Evolutionary conservation across 352 stramenopile genomes (phyloP), one percentile per base, ranked within the genome.

Genomic region (Pythium pyrilobum): DNA sequence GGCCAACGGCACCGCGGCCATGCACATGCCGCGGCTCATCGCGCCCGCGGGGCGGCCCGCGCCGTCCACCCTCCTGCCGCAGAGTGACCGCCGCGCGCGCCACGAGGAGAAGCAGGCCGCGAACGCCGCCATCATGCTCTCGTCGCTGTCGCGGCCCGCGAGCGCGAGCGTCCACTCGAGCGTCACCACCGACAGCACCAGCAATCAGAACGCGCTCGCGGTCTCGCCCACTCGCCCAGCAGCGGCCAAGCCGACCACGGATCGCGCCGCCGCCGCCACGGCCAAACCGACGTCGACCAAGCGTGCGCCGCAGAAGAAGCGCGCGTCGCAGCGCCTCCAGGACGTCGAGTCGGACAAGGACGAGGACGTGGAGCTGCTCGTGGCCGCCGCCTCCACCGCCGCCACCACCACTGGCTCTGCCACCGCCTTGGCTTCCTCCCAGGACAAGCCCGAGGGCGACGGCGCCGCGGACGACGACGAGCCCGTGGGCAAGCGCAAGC

Each of bases 41-140:
- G 51, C 41, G 6, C 51, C 51, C 2, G 51, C 51, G 2, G 21
- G 27, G 5, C 37, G 49, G 10, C 21, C 21, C 16, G 23, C n/a
- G n/a, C n/a, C n/a, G n/a, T n/a, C n/a, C n/a, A n/a, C n/a, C n/a
- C n/a, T n/a, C n/a, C n/a, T n/a, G 16, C 15, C 16, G 24, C 11
- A 29, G 31, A 37, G 25, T 13, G 46, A 56, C 11, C 55, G 47
- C 21, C 55, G 55, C 24, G 33, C 47, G 32, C 55, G 43, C 1
- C 55, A 55, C n/a, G 55, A 63, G 29, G 43, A 63, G 46, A 63
- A 38, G 28, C 55, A 63, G 33, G 32, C 42, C 15, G 43, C 39
- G 4, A 52, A n/a, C 8, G 55, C 55, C 0, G 55, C 55, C 1
- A 34, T 43, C 38, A 55, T 41, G 39, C 46, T 63, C 6, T 63